A percentile compares a stretch with the other conserved stretches of the same genome.
These are phyloP conservation scores for Suillus bovinus DNA, from an alignment of 768 basidiomycete genomes.

Conservation along the genomic window DNA sequence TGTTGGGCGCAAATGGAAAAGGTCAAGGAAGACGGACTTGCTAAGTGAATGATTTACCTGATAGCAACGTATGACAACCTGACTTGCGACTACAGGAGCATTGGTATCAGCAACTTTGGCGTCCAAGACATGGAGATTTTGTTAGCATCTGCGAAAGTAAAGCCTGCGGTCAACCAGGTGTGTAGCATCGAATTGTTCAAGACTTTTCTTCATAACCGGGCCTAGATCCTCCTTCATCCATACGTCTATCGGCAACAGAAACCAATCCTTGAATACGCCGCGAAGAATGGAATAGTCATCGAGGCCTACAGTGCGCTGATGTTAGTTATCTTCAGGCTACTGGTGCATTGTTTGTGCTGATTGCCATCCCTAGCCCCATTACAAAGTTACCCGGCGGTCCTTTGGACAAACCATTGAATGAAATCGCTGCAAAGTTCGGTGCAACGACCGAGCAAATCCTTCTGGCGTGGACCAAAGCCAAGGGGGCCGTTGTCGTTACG, in stretches of 20 bases:
- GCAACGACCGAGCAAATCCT: not conserved
- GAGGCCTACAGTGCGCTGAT: constrained; percentile 61
- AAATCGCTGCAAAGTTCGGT: constrained; percentile 40
- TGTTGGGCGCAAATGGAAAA: constrained; percentile 67
- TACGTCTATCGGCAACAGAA: constrained; percentile 60
- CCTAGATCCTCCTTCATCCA: constrained; percentile 69
- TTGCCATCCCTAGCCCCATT: constrained; percentile 35
- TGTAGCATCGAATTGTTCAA: not conserved
- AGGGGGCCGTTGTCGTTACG: constrained; percentile 68
- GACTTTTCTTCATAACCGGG: constrained; percentile 4
- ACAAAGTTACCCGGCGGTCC: constrained; percentile 61
- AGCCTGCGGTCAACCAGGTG: constrained; percentile 71
- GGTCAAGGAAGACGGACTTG: constrained; percentile 52
- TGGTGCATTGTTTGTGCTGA: constrained; percentile 39
- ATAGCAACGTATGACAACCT: not conserved
- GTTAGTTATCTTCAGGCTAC: constrained; percentile 20
- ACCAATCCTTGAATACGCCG: constrained; percentile 57
- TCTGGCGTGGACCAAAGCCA: constrained; percentile 42
- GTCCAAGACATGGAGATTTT: constrained; percentile 54
- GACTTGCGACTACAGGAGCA: constrained; percentile 46
- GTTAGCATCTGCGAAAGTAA: constrained; percentile 58
- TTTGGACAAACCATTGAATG: constrained; percentile 56
- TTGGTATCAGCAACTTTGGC: constrained; percentile 72
- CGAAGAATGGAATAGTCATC: constrained; percentile 58
- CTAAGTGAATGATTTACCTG: constrained; percentile 40